Base-by-base conservation (phyloP, 257 asterid species). In the Petunia secreta region DNA sequence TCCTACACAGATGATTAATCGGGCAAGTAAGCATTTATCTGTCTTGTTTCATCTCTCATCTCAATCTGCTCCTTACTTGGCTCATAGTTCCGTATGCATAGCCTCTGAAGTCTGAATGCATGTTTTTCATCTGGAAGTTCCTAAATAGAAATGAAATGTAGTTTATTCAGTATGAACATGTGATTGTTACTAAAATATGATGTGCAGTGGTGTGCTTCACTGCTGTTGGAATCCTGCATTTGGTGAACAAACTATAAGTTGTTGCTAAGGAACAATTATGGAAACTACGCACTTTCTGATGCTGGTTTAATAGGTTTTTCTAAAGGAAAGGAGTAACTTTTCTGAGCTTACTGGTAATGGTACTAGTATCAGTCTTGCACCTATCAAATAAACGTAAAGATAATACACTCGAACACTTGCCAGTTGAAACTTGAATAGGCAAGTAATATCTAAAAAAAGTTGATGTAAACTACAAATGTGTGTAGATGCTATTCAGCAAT, bases 1-100 rank as follows among this genome's bases (percentile, higher is more conserved):
- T 2, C 98, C 97, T 7, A 94, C 98, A 0, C 98, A 91, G 79
- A 91, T 94, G 98, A 94, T 94, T 40, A 90, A 82, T 64, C 91
- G 87, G 55, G 94, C 95, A 75, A 94, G 97, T 94, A 92, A 88
- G 97, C 3, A 15, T 77, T 40, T 16, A 16, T 34, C 74, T 52
- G n/a, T 13, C 15, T 63, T 14, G 36, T 25, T 14, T 15, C 15
- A 59, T 8, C 6, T 71, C 37, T 11, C 63, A 53, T 9, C 3
- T 46, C 58, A 9, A 54, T 39, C 54, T 34, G 13, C 15, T 71
- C 46, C 43, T 8, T 58, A 25, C 53, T 16, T 57, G 7, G 36
- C 1, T 48, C 10, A 8, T 9, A 66, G 15, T 37, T 50, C 58
- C 50, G 10, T 9, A 75, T 39, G 46, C 8, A 8, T 53, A 8